Evolutionary conservation across 78 protist species (phyloP), one percentile per base, ranked within the genome.

Genomic region (Dictyostelium brefeldianum): DNA sequence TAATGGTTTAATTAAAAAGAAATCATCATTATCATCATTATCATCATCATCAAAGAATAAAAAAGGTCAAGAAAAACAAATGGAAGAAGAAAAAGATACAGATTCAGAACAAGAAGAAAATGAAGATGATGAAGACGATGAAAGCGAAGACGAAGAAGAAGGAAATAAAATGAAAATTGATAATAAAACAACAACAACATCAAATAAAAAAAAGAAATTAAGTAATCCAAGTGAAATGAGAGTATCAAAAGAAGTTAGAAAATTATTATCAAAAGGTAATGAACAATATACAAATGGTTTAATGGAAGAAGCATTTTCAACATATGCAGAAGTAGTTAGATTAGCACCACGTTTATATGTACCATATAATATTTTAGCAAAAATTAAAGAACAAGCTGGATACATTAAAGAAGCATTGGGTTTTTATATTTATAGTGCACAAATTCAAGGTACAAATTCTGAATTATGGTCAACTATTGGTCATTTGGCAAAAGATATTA

Each of bases 261-360:
- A 71, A 22, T 27, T 84, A 20, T n/a, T 57, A n/a, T 1, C 74
- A 12, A 3, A 46, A 20, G 91, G 78, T 27, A 74, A 71, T 77
- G 54, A 31, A 17, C 46, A 41, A 43, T 84, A 74, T 46, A 46
- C 82, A 11, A 25, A 20, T 6, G 91, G 82, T 14, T 7, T 57
- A 6, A 57, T 43, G 14, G 25, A 74, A 36, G 51, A n/a, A 2
- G 81, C 91, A 41, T 57, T 74, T 43, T 18, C 36, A 15, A n/a
- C 54, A 1, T 84, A 73, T 59, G 29, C 64, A 27, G 82, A 84
- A 8, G 91, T 84, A 1, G 51, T 84, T 56, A 74, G 75, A 59
- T 10, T 74, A 14, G 29, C 59, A 74, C 91, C 91, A 59, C 43
- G 36, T 14, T 74, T 73, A 73, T 65, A 62, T 1, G 7, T 57